phyloP scores from a whole-genome alignment of 2,329 filamentous ascomycete species.

The Chaetomiaceae sp. region DNA sequence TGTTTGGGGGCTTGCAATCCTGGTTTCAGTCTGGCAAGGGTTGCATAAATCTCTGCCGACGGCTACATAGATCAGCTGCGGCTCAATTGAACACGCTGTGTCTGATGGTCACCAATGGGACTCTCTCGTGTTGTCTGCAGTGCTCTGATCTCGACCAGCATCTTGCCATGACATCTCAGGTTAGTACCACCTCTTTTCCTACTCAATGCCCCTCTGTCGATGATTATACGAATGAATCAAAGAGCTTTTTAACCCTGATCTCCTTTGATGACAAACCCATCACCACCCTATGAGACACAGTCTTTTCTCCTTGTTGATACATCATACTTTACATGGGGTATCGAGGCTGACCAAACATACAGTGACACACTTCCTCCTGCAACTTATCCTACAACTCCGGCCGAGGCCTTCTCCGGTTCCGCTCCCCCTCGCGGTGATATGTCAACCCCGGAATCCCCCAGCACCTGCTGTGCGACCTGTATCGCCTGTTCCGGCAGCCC shows the following conservation, averaged over 20 bases:
- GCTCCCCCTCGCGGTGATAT: conserved; percentile 6
- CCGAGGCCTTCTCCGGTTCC: not conserved
- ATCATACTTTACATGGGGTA: conserved; percentile 29
- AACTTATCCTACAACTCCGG: conserved; percentile 13
- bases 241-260: conserved; percentile 68
- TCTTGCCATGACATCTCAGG: conserved; percentile 32
- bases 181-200: conserved; percentile 37
- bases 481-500: conserved; percentile 73
- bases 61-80: conserved; percentile 47
- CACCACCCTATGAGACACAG: conserved; percentile 55
- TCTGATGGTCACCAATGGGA: conserved; percentile 22
- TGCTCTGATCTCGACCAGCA: not conserved
- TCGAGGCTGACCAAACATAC: conserved; percentile 36
- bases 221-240: conserved; percentile 54
- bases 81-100: conserved; percentile 39
- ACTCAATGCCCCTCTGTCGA: conserved; percentile 35
- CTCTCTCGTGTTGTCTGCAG: conserved; percentile 9
- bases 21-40: conserved; percentile 43
- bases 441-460: conserved; percentile 33
- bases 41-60: conserved; percentile 35
- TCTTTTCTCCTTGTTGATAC: conserved; percentile 21
- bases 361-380: conserved; percentile 16
- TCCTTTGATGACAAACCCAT: conserved; percentile 52
- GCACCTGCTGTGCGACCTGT: conserved; percentile 57
- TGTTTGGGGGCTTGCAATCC: conserved; percentile 39